These are phyloP conservation scores for Basipetospora sp. DNA, from an alignment of 2,329 filamentous ascomycete species.

Conservation along the genomic window DNA sequence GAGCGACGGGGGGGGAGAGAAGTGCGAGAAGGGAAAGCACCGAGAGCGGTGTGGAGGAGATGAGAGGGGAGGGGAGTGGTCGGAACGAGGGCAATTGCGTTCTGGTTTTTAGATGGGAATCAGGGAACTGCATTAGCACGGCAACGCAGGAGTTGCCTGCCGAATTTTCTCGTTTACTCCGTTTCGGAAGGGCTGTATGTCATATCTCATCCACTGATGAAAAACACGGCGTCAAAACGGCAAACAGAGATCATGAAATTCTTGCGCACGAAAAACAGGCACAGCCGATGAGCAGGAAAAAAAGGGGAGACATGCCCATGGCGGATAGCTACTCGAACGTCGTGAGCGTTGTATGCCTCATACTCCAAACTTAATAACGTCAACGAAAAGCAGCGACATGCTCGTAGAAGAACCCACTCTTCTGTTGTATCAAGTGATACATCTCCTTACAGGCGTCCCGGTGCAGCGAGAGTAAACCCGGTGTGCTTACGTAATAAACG, in stretches of 20 bases:
- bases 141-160: conserved; percentile 36
- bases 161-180: conserved; percentile 42
- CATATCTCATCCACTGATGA: conserved; percentile 44
- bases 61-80: conserved; percentile 14
- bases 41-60: conserved; percentile 18
- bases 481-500: no score
- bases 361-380: no score
- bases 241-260: conserved; percentile 32
- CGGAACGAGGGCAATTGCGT: no score
- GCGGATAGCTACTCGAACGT: no score
- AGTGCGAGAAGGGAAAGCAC: not conserved
- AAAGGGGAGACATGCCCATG: not conserved
- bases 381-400: no score
- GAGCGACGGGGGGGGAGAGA: conserved; percentile 6
- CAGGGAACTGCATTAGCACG: conserved; percentile 28
- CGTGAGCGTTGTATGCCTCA: no score
- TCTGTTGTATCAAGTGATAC: no score
- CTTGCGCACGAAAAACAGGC: conserved; percentile 7
- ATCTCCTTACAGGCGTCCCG: no score
- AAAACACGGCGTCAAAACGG: conserved; percentile 49
- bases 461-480: no score
- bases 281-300: not conserved
- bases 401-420: no score
- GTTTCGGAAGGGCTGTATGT: conserved; percentile 50
- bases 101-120: conserved; percentile 11